Evolutionary conservation across 768 basidiomycete genomes (phyloP).

Genomic region (Asterophora parasitica): DNA sequence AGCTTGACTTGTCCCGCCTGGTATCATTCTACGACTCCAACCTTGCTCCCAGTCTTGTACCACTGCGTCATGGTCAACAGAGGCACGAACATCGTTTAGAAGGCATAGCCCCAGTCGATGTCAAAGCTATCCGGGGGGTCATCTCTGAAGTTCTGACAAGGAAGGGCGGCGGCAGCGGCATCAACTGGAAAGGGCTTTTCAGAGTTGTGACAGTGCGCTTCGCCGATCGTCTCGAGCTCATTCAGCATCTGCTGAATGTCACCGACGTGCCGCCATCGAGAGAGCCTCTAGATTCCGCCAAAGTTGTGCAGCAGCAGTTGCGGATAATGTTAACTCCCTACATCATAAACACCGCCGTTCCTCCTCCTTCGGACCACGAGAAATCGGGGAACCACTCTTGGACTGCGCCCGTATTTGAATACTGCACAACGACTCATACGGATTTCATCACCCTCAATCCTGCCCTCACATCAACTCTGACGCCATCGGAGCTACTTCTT

Average conservation of each 20-base stretch:
- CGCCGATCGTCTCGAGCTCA: constrained; percentile 27
- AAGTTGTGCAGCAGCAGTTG: constrained; percentile 1
- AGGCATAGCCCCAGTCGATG: constrained; percentile 22
- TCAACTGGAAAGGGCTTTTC: constrained; percentile 31
- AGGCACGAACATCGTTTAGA: constrained; percentile 21
- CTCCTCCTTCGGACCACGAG: not conserved
- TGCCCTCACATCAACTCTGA: constrained; percentile 13
- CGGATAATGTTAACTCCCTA: constrained; percentile 7
- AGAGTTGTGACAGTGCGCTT: constrained; percentile 28
- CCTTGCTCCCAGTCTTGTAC: constrained; percentile 24
- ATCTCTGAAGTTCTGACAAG: constrained; percentile 14
- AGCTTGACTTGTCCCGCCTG: constrained; percentile 27
- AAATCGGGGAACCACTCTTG: constrained; percentile 13
- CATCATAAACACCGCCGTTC: constrained; percentile 6
- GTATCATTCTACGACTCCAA: constrained; percentile 32
- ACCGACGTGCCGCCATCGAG: not conserved
- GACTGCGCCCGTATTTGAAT: constrained; percentile 25
- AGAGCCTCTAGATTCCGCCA: not conserved
- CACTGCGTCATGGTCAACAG: constrained; percentile 15
- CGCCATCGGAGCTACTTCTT: constrained; percentile 24
- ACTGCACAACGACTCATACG: constrained; percentile 28
- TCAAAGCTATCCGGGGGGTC: constrained; percentile 7
- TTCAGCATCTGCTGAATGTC: constrained; percentile 16
- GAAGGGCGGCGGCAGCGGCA: constrained; percentile 17
- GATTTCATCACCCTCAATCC: constrained; percentile 7